These are phyloP conservation scores for Alternaria rosae DNA, from an alignment of 2,329 filamentous ascomycete species.

Conservation along the genomic window DNA sequence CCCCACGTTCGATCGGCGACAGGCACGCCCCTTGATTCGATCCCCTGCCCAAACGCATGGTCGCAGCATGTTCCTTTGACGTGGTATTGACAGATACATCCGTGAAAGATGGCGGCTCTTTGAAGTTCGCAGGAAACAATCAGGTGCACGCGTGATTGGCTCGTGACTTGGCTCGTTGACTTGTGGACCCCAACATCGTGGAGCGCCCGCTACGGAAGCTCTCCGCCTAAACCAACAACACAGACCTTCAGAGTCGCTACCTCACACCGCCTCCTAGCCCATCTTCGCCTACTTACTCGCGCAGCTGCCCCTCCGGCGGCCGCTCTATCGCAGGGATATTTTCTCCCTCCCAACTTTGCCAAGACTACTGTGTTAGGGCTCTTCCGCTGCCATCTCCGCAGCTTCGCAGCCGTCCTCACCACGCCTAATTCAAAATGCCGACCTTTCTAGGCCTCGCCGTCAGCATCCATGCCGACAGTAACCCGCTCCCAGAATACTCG, in stretches of 20 bases:
- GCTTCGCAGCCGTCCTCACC: conserved; percentile 12
- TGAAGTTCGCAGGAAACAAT: background rate
- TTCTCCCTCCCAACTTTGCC: conserved; percentile 22
- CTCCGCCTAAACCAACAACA: conserved; percentile 22
- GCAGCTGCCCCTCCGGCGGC: conserved; percentile 13
- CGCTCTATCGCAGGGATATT: conserved; percentile 16
- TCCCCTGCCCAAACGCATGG: background rate
- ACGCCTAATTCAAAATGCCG: conserved; percentile 62
- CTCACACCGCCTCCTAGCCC: conserved; percentile 18
- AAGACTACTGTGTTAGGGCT: conserved; percentile 22
- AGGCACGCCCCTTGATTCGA: conserved; percentile 16
- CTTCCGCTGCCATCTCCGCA: conserved; percentile 18
- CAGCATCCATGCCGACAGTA: conserved; percentile 85
- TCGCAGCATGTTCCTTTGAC: conserved; percentile 1
- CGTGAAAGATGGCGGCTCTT: background rate
- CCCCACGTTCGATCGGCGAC: conserved; percentile 18
- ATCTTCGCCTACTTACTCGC: conserved; percentile 21
- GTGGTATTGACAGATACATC: background rate
- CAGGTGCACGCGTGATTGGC: conserved; percentile 18
- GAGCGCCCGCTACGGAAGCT: conserved; percentile 15
- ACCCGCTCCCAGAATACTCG: conserved; percentile 88
- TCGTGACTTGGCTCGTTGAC: conserved; percentile 1
- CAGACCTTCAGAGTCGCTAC: conserved; percentile 21
- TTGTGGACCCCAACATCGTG: conserved; percentile 14
- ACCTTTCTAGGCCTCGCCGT: conserved; percentile 99